Evolutionary conservation across 2,329 filamentous ascomycete genomes (phyloP).

Genomic region (Aureobasidium sp.): DNA sequence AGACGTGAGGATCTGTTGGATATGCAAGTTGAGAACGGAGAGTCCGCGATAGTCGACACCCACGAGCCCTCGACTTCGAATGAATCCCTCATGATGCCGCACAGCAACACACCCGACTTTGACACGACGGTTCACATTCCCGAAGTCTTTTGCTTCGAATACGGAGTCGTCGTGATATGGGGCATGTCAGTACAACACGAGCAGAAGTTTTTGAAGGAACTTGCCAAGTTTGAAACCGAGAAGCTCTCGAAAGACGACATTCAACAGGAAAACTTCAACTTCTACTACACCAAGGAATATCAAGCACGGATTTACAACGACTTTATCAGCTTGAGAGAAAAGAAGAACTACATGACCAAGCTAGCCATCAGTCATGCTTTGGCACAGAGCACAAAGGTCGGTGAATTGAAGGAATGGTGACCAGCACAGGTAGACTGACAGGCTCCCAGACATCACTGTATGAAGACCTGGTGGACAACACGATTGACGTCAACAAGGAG

Average conservation of each 20-base stretch:
- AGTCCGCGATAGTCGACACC: conserved; percentile 13
- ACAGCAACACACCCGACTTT: conserved; percentile 55
- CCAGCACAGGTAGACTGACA: background rate
- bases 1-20: conserved; percentile 33
- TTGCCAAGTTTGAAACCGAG: conserved; percentile 87
- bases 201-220: conserved; percentile 83
- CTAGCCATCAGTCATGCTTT: conserved; percentile 92
- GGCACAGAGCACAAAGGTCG: conserved; percentile 86
- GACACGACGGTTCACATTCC: conserved; percentile 85
- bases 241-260: conserved; percentile 83
- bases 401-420: background rate
- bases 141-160: conserved; percentile 93
- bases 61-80: conserved; percentile 17
- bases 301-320: conserved; percentile 99
- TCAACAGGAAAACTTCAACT: conserved; percentile 97
- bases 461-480: conserved; percentile 89
- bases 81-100: conserved; percentile 26
- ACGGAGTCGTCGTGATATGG: conserved; percentile 97
- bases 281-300: conserved; percentile 97
- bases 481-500: conserved; percentile 86
- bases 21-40: conserved; percentile 19
- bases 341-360: conserved; percentile 97
- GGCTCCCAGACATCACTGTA: conserved; percentile 72
- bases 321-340: conserved; percentile 91
- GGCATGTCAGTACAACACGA: conserved; percentile 91